Conservation (phyloP, 2,329 filamentous ascomycete species). For the Aspergillus sp. region DNA sequence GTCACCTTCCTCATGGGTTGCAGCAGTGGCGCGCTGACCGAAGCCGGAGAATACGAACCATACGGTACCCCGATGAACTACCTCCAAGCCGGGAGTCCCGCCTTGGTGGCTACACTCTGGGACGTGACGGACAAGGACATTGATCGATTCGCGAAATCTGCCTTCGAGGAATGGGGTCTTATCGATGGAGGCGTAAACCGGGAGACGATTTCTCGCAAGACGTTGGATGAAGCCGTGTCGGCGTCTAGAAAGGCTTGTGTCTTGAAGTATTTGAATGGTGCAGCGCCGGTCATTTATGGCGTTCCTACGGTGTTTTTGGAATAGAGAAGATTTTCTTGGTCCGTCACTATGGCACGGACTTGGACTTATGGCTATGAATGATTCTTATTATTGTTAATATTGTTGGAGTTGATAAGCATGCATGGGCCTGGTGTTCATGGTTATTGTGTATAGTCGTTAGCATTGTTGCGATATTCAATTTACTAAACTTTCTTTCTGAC, state of each 20-base stretch:
- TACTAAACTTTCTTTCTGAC: not conserved
- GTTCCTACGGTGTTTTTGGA: slow-evolving; percentile 77
- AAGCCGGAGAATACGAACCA: slow-evolving; percentile 86
- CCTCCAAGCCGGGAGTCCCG: slow-evolving; percentile 81
- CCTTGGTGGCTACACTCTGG: slow-evolving; percentile 91
- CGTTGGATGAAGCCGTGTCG: slow-evolving; percentile 78
- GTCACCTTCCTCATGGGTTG: slow-evolving; percentile 92
- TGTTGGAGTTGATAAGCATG: not conserved
- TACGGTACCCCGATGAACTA: slow-evolving; percentile 89
- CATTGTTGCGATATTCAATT: not conserved
- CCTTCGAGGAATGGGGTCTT: slow-evolving; percentile 86
- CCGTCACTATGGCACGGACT: too few species aligned
- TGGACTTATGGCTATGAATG: not conserved
- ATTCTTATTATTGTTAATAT: not conserved
- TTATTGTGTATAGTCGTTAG: not conserved
- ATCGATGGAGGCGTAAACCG: slow-evolving; percentile 45
- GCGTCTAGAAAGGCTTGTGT: slow-evolving; percentile 75
- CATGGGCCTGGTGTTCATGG: slow-evolving; percentile 5
- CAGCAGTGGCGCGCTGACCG: slow-evolving; percentile 76
- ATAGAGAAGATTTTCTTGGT: slow-evolving; percentile 12
- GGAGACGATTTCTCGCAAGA: slow-evolving; percentile 34
- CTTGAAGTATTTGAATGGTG: slow-evolving; percentile 87
- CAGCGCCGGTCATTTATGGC: slow-evolving; percentile 90
- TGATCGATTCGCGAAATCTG: slow-evolving; percentile 78
- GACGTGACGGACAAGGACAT: slow-evolving; percentile 98